phyloP scores from a whole-genome alignment of 805 yeast species.

The Myxozyma monticola region DNA sequence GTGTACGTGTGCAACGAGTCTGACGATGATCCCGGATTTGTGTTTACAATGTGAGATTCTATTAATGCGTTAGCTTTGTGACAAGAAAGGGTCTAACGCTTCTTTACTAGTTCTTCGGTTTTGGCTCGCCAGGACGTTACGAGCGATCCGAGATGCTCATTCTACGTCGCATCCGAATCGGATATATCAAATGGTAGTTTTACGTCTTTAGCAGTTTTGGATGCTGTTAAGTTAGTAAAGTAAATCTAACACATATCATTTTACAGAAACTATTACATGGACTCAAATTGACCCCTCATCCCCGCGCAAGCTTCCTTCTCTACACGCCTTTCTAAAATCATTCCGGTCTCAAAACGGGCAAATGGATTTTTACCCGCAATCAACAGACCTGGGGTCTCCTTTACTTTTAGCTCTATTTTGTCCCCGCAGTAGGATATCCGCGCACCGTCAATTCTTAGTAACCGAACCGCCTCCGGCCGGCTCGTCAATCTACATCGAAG shows the following conservation, averaged over 20 bases:
- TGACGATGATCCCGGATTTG: slow-evolving; percentile 9
- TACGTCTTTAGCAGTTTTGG: no score
- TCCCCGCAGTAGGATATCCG: slow-evolving; percentile 1
- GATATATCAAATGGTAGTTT: neutral
- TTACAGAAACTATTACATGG: slow-evolving; percentile 8
- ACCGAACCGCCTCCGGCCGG: neutral
- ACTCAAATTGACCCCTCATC: slow-evolving; percentile 1
- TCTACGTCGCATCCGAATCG: slow-evolving; percentile 6
- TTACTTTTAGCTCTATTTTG: slow-evolving; percentile 4
- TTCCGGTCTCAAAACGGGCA: no score
- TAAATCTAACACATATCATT: neutral
- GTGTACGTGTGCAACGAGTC: slow-evolving; percentile 9
- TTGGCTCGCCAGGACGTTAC: slow-evolving; percentile 7
- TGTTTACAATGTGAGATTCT: slow-evolving; percentile 14
- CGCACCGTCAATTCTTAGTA: neutral
- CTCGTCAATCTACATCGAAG: slow-evolving; percentile 7
- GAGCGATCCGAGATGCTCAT: neutral
- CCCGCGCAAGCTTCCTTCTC: neutral
- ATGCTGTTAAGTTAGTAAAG: no score
- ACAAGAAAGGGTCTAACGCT: neutral
- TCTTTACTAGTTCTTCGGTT: slow-evolving; percentile 11
- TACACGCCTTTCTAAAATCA: slow-evolving; percentile 2
- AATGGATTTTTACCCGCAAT: slow-evolving; percentile 2
- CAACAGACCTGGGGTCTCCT: neutral
- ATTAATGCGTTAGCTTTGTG: neutral